phyloP scores from a whole-genome alignment of 1,139 yeast genomes.

The Suhomyces wounanorum region DNA sequence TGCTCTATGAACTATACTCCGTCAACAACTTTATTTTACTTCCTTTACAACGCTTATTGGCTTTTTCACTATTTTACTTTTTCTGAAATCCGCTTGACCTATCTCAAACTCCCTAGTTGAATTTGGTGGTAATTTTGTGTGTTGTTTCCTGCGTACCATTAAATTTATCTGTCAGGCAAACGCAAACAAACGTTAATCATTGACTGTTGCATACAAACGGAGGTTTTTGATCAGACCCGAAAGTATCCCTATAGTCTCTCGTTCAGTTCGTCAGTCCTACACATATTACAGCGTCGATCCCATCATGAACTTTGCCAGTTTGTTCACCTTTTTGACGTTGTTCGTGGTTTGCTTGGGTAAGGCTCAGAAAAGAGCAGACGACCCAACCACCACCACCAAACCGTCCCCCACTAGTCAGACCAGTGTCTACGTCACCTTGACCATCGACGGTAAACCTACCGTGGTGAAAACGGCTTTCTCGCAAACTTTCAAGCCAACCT shows the following conservation, averaged over 20 bases:
- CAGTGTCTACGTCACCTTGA: slow-evolving; percentile 38
- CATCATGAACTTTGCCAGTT: slow-evolving; percentile 5
- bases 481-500: slow-evolving; percentile 37
- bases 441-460: slow-evolving; percentile 32
- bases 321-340: slow-evolving; percentile 4
- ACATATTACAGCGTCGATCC: not conserved
- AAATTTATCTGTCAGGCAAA: not conserved
- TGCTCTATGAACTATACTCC: not conserved
- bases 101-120: not conserved
- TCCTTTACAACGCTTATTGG: not conserved
- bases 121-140: not conserved
- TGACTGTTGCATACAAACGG: not conserved
- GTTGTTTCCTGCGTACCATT: not conserved
- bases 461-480: slow-evolving; percentile 31
- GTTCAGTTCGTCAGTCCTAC: not conserved
- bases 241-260: not conserved
- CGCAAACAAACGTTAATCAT: not conserved
- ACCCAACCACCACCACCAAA: slow-evolving; percentile 1
- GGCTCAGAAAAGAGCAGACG: slow-evolving; percentile 5
- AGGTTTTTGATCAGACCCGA: not conserved
- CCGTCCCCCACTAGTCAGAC: slow-evolving; percentile 8
- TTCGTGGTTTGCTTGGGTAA: slow-evolving; percentile 7
- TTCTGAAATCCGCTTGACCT: not conserved
- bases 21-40: not conserved
- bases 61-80: not conserved